Evolutionary conservation across 768 basidiomycete genomes (phyloP), one percentile per base, ranked within the genome.

Genomic region (Hydnomerulius pinastri): DNA sequence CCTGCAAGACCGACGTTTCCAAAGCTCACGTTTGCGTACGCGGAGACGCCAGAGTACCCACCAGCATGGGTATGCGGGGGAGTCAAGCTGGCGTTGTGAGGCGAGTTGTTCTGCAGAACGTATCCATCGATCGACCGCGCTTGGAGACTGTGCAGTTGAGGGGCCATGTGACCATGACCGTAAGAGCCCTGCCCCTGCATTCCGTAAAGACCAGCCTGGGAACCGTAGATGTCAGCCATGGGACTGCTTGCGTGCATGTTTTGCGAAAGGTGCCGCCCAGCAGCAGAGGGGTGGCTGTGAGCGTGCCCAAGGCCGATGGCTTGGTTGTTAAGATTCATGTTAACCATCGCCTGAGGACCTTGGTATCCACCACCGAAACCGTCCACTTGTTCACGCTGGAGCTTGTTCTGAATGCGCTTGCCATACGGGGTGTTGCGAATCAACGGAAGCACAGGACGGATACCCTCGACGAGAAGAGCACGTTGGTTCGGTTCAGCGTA

Each of bases 371-470:
- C 65, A 40, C 78, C 77, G 53, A 77, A 86, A 48, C 74, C 78
- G 58, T 90, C 89, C 71, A 88, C 79, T 60, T 92, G 90, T 72
- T 96, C 94, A 50, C 96, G 91, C 71, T 97, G 95, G 46, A 98
- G 76, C 73, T 98, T 98, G 77, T 94, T 95, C 71, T 98, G 96
- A 63, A 99, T 99, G 37, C 97, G 87, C 77, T 99, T 99, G 60
- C 97, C 97, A 61, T 99, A 99, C 6, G 97, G 97, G 9, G 97
- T 99, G 73, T 99, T 99, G 63, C 97, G 90, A 65, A 99, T 99
- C 61, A 98, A 80, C 2, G 97, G 97, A 21, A 99, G 80, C 53
- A 98, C 93, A n/a, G 97, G 97, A 43, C 97, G 89, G 67, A 99
- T 99, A 59, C 92, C 92, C 64, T 98, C 96, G 17, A 99, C 92